Percentiles rank a stretch among this genome's conserved stretches.
These are phyloP conservation scores for Sambucus nigra DNA, from an alignment of 129 eudicot species.

Conservation along the genomic window DNA sequence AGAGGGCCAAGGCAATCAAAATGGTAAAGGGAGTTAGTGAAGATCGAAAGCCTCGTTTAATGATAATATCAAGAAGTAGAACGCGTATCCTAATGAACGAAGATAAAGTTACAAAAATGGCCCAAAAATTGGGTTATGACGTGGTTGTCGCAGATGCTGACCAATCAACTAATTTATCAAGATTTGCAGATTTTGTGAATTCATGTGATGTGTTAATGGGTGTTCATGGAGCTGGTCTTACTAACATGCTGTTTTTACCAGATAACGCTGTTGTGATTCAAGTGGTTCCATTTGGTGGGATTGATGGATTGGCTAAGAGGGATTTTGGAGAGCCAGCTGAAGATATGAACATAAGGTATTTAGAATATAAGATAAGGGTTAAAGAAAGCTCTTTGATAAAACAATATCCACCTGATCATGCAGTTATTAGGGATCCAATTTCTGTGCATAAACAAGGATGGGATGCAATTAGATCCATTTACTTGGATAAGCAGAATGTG, in stretches of 20 bases:
- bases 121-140: constrained; percentile 36
- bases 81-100: constrained; percentile 42
- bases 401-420: constrained; percentile 35
- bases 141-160: constrained; percentile 37
- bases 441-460: constrained; percentile 41
- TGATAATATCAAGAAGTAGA: constrained; percentile 44
- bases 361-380: constrained; percentile 37
- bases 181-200: constrained; percentile 37
- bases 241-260: constrained; percentile 56
- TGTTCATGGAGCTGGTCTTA: constrained; percentile 73
- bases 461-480: constrained; percentile 27
- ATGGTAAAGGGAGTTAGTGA: not conserved
- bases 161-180: constrained; percentile 27
- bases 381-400: constrained; percentile 54
- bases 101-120: constrained; percentile 24
- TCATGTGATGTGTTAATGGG: constrained; percentile 63
- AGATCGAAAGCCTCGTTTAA: constrained; percentile 29
- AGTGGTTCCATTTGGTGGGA: constrained; percentile 40
- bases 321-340: constrained; percentile 54
- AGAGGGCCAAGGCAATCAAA: constrained; percentile 15
- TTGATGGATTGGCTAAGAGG: constrained; percentile 31
- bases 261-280: constrained; percentile 48
- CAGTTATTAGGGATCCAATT: constrained; percentile 35
- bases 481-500: constrained; percentile 51
- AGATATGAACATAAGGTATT: constrained; percentile 44